phyloP scores from a whole-genome alignment of 2,329 filamentous ascomycete species.

The Exophiala dermatitidis region DNA sequence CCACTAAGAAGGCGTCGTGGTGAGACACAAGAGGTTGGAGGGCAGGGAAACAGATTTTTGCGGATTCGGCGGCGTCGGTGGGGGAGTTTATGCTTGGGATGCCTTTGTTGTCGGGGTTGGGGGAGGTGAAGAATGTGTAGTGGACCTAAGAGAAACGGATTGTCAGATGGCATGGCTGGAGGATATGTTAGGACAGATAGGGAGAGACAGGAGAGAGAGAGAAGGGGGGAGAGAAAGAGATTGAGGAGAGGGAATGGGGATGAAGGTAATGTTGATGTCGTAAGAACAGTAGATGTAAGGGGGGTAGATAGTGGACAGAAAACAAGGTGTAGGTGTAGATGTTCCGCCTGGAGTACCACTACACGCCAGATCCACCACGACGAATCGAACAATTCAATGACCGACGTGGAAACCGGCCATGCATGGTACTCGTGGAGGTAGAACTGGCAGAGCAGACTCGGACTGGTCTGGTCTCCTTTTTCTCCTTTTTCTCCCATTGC shows the following conservation, averaged over 20 bases:
- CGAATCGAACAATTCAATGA: too few species aligned
- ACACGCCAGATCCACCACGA: too few species aligned
- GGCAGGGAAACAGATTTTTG: slow-evolving; percentile 53
- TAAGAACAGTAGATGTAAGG: too few species aligned
- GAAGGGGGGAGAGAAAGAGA: not conserved
- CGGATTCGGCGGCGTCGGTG: slow-evolving; percentile 58
- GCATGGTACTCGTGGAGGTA: too few species aligned
- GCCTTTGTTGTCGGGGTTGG: slow-evolving; percentile 39
- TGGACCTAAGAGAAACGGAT: slow-evolving; percentile 30
- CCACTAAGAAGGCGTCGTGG: slow-evolving; percentile 72
- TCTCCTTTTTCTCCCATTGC: too few species aligned
- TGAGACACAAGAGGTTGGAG: slow-evolving; percentile 38
- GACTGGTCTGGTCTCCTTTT: too few species aligned
- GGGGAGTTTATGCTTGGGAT: slow-evolving; percentile 73
- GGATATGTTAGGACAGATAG: not conserved
- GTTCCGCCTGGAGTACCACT: too few species aligned
- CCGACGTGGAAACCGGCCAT: too few species aligned
- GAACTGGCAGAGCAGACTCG: too few species aligned
- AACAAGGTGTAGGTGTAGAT: too few species aligned
- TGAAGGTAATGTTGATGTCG: not conserved
- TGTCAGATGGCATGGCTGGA: not conserved
- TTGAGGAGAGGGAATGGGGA: not conserved
- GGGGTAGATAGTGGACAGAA: too few species aligned
- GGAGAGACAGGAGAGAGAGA: not conserved
- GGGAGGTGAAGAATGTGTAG: slow-evolving; percentile 57